These are phyloP conservation scores for Diophrys appendiculata DNA, from an alignment of 73 alveolate genomes.

Conservation along the genomic window DNA sequence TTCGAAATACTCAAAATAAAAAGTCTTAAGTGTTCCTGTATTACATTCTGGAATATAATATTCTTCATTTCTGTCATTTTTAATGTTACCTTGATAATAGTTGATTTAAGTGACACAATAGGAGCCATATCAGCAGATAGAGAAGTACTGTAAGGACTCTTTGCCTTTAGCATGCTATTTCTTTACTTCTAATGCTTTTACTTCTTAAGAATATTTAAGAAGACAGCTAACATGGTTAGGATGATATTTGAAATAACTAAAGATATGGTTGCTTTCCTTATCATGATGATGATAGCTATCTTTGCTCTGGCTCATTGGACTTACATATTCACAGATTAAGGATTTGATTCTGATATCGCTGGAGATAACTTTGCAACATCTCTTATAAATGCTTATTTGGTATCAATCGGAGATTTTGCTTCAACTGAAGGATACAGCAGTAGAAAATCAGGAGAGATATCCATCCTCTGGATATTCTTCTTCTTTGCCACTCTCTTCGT, in stretches of 20 bases:
- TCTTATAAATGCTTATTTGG: neutral
- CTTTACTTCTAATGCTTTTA: conserved; percentile 45
- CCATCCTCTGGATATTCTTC: neutral
- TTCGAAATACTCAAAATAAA: no score
- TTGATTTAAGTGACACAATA: no score
- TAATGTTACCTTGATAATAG: no score
- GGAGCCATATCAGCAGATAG: no score
- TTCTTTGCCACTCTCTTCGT: neutral
- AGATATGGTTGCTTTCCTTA: conserved; percentile 38
- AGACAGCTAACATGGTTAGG: conserved; percentile 39
- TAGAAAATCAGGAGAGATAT: no score
- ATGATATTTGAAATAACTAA: conserved; percentile 38
- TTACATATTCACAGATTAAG: neutral
- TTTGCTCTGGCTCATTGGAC: conserved; percentile 21
- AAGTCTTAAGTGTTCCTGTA: no score
- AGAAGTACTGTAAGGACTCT: no score
- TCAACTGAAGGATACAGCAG: neutral
- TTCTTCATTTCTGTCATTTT: no score
- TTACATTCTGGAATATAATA: no score
- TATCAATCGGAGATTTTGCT: conserved; percentile 1
- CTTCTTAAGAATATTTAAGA: conserved; percentile 36
- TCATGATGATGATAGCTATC: conserved; percentile 29
- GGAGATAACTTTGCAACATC: conserved; percentile 1
- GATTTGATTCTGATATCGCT: no score
- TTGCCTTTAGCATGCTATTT: no score